phyloP scores from a whole-genome alignment of 1,139 yeast genomes.

The Kodamaea sp. region DNA sequence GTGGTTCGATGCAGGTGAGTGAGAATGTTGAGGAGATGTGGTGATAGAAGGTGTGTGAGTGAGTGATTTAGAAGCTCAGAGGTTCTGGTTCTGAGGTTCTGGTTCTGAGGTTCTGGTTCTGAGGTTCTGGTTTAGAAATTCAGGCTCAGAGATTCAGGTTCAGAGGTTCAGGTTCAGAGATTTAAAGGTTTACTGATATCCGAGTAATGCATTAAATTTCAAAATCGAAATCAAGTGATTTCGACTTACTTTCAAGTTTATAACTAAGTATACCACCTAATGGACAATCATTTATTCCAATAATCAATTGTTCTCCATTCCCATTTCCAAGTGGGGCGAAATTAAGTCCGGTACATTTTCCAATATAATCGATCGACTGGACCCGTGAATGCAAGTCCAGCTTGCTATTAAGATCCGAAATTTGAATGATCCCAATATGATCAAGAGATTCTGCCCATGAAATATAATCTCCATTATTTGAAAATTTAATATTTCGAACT shows the following conservation, averaged over 20 bases:
- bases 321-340: constrained; percentile 46
- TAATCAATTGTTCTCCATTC: constrained; percentile 44
- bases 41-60: constrained; percentile 17
- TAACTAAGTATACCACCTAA: constrained; percentile 57
- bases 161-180: too few relatives aligned
- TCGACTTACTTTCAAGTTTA: constrained; percentile 33
- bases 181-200: too few relatives aligned
- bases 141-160: too few relatives aligned
- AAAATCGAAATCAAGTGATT: constrained; percentile 43
- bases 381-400: constrained; percentile 25
- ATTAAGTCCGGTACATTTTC: constrained; percentile 56
- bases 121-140: too few relatives aligned
- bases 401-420: constrained; percentile 24
- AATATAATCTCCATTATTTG: constrained; percentile 41
- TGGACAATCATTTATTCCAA: constrained; percentile 55
- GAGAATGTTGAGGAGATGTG: constrained; percentile 46
- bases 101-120: too few relatives aligned
- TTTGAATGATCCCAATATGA: constrained; percentile 49
- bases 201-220: constrained; percentile 21
- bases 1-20: constrained; percentile 38
- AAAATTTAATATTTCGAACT: constrained; percentile 52
- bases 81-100: too few relatives aligned
- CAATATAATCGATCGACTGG: constrained; percentile 53
- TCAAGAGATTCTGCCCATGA: constrained; percentile 62
- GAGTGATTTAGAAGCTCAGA: too few relatives aligned